Evolutionary conservation across 176 grass and related monocot genomes (phyloP), one percentile per base, ranked within the genome.

Genomic region (Microstegium vimineum): DNA sequence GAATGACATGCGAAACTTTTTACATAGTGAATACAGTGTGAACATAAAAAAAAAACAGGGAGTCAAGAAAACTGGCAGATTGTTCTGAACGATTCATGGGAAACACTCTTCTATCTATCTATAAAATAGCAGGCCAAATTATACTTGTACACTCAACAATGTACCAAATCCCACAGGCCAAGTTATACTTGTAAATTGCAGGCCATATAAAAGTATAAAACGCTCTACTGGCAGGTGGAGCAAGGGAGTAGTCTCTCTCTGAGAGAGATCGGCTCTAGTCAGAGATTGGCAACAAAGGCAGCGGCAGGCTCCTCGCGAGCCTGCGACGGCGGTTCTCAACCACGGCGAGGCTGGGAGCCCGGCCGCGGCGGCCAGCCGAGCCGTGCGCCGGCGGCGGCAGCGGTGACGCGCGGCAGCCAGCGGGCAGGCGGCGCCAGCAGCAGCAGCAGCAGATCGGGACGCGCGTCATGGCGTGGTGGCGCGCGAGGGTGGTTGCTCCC

Each of bases 381-480:
- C 42, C 63, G 27, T 85, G 43, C 61, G 38, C 14, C 73, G 52
- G 34, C 28, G 51, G n/a, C n/a, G n/a, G 17, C 23, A 5, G 8
- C 57, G 52, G 33, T 14, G 49, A 62, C 38, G 32, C 64, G 5
- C 56, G 54, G 52, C 76, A 42, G 23, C 69, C 62, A 5, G 32
- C 12, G 1, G 32, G 31, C 54, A 41, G 25, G 10, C 36, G 78
- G 14, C 64, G 74, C 8, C 25, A 11, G 18, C 17, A 11, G 64
- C 40, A n/a, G 69, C 81, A 4, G 5, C 71, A 35, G 67, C 79
- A 78, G 83, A 90, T 90, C 54, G 85, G 85, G 26, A 76, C 76
- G 33, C 75, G 86, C 66, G 87, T 92, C 54, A 99, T 99, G 96
- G 89, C 96, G 69, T 95, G 96, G 96, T 95, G 96, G 93, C 89